Evolutionary conservation across 345 rosid genomes (phyloP).

Genomic region (Theobroma cacao): DNA sequence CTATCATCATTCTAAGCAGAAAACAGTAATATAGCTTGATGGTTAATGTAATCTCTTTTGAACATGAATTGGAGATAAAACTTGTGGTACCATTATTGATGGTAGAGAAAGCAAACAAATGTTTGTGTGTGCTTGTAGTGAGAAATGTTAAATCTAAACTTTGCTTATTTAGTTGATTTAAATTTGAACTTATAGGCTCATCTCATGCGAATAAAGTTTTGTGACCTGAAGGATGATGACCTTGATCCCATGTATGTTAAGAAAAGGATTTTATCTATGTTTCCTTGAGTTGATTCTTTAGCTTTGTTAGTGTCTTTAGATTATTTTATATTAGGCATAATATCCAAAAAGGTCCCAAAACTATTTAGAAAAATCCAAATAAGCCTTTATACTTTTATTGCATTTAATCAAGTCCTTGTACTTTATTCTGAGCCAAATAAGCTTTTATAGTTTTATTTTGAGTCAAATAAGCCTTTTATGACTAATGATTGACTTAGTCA

Average conservation of each 20-base stretch:
- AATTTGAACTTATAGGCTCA: conserved; percentile 62
- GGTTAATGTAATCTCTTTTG: background rate
- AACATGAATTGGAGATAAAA: background rate
- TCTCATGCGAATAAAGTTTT: conserved; percentile 90
- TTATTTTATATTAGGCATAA: too few relatives aligned
- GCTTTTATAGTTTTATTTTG: too few relatives aligned
- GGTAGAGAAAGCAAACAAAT: background rate
- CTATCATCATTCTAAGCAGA: background rate
- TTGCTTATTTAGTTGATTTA: conserved; percentile 28
- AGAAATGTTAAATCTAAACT: conserved; percentile 9
- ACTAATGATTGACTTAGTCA: too few relatives aligned
- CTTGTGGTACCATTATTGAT: background rate
- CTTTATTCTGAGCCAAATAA: too few relatives aligned
- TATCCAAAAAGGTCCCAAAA: too few relatives aligned
- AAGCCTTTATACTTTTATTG: too few relatives aligned
- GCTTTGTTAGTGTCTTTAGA: too few relatives aligned
- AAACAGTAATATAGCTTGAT: background rate
- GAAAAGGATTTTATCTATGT: too few relatives aligned
- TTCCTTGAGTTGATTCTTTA: too few relatives aligned
- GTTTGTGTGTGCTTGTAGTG: background rate
- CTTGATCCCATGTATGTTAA: conserved; percentile 80
- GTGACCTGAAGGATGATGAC: conserved; percentile 91
- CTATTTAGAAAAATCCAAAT: too few relatives aligned
- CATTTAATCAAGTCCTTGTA: too few relatives aligned
- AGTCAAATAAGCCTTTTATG: too few relatives aligned